Conservation (phyloP, 2,329 filamentous ascomycete genomes). For the Trichoderma guizhouense region DNA sequence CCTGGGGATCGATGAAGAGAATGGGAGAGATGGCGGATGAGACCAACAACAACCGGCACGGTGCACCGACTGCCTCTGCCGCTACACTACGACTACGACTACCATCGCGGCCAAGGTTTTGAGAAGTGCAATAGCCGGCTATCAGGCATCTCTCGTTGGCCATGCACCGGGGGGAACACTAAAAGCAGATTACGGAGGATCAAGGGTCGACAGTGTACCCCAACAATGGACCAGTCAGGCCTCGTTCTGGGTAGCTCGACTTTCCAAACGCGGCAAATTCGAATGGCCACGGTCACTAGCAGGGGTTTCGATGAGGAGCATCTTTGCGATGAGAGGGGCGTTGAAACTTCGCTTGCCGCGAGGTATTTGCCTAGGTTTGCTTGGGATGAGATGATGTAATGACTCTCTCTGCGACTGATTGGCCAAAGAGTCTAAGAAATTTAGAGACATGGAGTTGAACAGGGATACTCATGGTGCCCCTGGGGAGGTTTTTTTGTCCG, state of each 20-base stretch:
- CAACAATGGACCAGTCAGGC: constrained; percentile 7
- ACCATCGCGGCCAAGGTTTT: background rate
- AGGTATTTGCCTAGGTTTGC: constrained; percentile 3
- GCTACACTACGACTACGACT: background rate
- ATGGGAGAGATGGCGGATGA: constrained; percentile 2
- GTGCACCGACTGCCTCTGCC: background rate
- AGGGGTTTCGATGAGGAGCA: background rate
- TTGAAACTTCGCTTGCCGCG: constrained; percentile 13
- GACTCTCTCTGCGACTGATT: constrained; percentile 4
- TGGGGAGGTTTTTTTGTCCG: constrained; percentile 4
- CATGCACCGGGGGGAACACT: background rate
- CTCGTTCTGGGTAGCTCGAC: constrained; percentile 1
- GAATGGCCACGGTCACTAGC: background rate
- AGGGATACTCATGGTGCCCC: constrained; percentile 11
- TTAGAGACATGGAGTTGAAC: constrained; percentile 15
- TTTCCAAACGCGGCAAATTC: constrained; percentile 13
- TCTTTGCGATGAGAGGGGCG: constrained; percentile 9
- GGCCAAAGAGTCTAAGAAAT: background rate
- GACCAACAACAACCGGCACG: constrained; percentile 1
- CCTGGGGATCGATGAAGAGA: background rate
- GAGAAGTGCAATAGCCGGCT: constrained; percentile 4
- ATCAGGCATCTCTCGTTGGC: constrained; percentile 10
- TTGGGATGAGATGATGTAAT: constrained; percentile 7
- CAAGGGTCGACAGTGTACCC: constrained; percentile 8
- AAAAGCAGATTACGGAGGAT: constrained; percentile 18